Evolutionary conservation across 768 basidiomycete genomes (phyloP).

Genomic region (Boletus sp.): DNA sequence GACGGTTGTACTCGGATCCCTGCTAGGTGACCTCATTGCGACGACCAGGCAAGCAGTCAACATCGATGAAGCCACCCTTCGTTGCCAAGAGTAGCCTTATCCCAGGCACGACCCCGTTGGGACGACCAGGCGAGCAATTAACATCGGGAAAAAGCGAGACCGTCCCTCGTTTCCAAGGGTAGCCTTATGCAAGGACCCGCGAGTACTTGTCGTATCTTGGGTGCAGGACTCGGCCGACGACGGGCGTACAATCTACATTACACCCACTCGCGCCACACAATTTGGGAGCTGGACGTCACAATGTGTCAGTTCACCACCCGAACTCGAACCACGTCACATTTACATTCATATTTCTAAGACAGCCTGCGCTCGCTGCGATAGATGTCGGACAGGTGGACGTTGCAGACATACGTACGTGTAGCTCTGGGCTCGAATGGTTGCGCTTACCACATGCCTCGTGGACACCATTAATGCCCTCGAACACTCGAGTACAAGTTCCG

Average conservation of each 20-base stretch:
- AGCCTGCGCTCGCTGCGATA: not conserved
- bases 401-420: not conserved
- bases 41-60: too few relatives aligned
- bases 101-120: not conserved
- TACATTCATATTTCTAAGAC: not conserved
- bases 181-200: not conserved
- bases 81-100: too few relatives aligned
- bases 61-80: too few relatives aligned
- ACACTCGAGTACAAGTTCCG: too few relatives aligned
- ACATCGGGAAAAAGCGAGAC: not conserved
- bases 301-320: not conserved
- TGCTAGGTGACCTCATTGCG: too few relatives aligned
- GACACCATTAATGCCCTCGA: too few relatives aligned
- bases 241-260: not conserved
- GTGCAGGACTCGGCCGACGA: not conserved
- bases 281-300: not conserved
- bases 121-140: not conserved
- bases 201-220: not conserved
- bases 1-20: too few relatives aligned
- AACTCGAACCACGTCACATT: too few relatives aligned
- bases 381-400: not conserved
- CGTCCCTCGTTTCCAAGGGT: not conserved
- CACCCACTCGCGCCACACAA: not conserved
- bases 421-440: not conserved
- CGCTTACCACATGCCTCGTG: not conserved